phyloP scores from a whole-genome alignment of 164 flowering plant species.

The Vitis rotundifolia region DNA sequence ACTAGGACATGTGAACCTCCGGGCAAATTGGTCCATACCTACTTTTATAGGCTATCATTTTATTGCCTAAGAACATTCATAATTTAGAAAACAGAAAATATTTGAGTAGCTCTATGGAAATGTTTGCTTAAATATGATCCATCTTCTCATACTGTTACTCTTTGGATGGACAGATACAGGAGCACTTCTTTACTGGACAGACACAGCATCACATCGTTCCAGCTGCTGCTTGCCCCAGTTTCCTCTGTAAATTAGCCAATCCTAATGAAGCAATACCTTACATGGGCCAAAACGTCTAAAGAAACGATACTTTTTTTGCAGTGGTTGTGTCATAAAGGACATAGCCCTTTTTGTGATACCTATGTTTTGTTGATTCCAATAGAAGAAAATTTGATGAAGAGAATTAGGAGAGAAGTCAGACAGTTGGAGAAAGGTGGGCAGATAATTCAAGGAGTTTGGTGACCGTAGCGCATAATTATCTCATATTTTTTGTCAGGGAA shows the following conservation, averaged over 20 bases:
- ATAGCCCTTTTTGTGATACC: neutral
- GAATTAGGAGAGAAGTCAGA: neutral
- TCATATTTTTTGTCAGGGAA: neutral
- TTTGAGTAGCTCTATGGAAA: too few species aligned
- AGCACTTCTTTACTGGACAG: neutral
- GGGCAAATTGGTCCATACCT: neutral
- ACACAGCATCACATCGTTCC: too few species aligned
- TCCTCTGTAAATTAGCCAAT: too few species aligned
- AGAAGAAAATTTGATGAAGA: neutral
- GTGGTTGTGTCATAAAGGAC: neutral
- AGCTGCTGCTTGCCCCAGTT: too few species aligned
- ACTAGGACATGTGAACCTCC: too few species aligned
- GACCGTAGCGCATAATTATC: neutral
- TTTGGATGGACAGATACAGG: neutral
- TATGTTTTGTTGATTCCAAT: neutral
- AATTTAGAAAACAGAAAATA: too few species aligned
- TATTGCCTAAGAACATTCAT: too few species aligned
- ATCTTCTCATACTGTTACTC: neutral
- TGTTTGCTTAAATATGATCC: too few species aligned
- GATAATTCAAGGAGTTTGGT: neutral
- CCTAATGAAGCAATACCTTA: too few species aligned
- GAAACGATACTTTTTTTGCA: neutral
- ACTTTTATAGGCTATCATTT: neutral
- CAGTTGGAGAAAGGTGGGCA: neutral
- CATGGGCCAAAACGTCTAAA: too few species aligned